phyloP scores from a whole-genome alignment of 2,329 filamentous ascomycete genomes.

The Beauveria bassiana region DNA sequence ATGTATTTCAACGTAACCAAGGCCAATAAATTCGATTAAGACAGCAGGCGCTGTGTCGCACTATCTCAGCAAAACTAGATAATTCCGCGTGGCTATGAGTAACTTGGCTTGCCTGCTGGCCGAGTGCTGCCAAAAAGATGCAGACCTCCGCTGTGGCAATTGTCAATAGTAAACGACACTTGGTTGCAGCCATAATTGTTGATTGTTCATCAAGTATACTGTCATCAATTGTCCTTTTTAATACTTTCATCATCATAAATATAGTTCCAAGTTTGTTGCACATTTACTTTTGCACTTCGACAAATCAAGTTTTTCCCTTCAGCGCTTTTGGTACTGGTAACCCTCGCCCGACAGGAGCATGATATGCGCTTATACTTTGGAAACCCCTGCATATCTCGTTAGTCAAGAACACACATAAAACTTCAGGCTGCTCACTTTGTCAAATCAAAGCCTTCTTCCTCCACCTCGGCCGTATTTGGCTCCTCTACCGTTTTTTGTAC shows the following conservation, averaged over 20 bases:
- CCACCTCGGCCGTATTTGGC: slow-evolving; percentile 19
- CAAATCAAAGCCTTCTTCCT: slow-evolving; percentile 48
- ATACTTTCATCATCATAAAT: background rate
- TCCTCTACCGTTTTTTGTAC: slow-evolving; percentile 20
- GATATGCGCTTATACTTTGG: slow-evolving; percentile 57
- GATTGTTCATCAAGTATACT: too few relatives aligned
- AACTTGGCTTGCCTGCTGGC: background rate
- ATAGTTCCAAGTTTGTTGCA: background rate
- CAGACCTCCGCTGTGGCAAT: background rate
- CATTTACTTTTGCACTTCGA: too few relatives aligned
- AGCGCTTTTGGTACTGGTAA: slow-evolving; percentile 35
- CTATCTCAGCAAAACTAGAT: background rate
- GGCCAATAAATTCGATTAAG: background rate
- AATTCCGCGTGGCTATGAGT: background rate
- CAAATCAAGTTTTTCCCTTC: slow-evolving; percentile 25
- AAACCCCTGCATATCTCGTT: slow-evolving; percentile 41
- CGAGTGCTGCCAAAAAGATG: background rate
- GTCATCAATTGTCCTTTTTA: too few relatives aligned
- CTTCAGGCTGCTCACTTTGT: slow-evolving; percentile 41
- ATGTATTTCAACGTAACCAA: background rate
- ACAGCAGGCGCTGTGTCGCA: too few relatives aligned
- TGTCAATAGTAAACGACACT: too few relatives aligned
- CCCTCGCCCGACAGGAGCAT: slow-evolving; percentile 45
- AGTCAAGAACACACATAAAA: slow-evolving; percentile 14
- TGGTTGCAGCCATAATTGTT: too few relatives aligned